A percentile compares a stretch with the other conserved stretches of the same genome.
Conservation (phyloP, 306 rosid genomes). For the Cicer bijugum region DNA sequence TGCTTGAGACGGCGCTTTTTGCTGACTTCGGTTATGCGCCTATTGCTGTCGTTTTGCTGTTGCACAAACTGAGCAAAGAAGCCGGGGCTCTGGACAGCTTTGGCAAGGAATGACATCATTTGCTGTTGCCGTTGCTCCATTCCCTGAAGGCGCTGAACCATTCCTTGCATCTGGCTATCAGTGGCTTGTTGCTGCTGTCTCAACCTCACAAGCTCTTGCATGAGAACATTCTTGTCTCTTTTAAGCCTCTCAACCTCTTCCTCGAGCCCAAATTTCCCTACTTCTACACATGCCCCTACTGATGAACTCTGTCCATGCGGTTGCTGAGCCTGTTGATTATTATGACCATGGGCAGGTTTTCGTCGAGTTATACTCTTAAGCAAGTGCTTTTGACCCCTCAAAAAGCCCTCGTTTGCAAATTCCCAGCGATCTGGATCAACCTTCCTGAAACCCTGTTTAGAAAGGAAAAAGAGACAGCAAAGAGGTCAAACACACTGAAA, state of each 20-base stretch:
- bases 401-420: slow-evolving; percentile 93
- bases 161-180: slow-evolving; percentile 87
- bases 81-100: slow-evolving; percentile 96
- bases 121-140: slow-evolving; percentile 99
- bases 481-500: slow-evolving; percentile 9
- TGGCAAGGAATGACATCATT: slow-evolving; percentile 98
- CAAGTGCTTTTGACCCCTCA: slow-evolving; percentile 94
- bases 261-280: slow-evolving; percentile 94
- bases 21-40: slow-evolving; percentile 75
- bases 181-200: slow-evolving; percentile 99
- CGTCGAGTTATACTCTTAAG: slow-evolving; percentile 82
- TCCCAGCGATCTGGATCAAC: slow-evolving; percentile 99
- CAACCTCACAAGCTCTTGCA: slow-evolving; percentile 96
- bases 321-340: slow-evolving; percentile 70
- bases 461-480: slow-evolving; percentile 10
- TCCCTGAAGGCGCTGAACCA: slow-evolving; percentile 95
- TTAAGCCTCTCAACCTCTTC: slow-evolving; percentile 98
- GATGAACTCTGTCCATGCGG: slow-evolving; percentile 79
- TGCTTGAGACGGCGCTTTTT: slow-evolving; percentile 87
- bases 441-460: slow-evolving; percentile 87
- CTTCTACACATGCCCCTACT: slow-evolving; percentile 93
- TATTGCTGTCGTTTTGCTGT: slow-evolving; percentile 86
- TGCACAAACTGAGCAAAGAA: slow-evolving; percentile 94
- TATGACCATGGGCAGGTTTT: slow-evolving; percentile 87
- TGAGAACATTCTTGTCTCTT: slow-evolving; percentile 95